Evolutionary conservation across 1,284 basidiomycete genomes (phyloP), one percentile per base, ranked within the genome.

Genomic region (Boletus sp.): DNA sequence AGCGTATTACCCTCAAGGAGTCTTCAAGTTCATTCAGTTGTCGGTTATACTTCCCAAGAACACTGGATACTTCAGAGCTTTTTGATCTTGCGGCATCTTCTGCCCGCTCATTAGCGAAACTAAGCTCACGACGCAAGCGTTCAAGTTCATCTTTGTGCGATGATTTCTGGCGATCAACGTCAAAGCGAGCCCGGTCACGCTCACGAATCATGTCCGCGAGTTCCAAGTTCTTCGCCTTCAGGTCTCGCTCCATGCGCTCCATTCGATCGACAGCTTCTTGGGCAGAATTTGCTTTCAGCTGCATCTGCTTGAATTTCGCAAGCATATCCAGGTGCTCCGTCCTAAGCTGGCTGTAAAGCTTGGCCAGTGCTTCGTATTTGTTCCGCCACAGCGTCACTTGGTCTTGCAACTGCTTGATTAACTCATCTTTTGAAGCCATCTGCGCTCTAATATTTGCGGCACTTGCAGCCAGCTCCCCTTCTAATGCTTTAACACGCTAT

Each of bases 251-350:
- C 96, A 99, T 99, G 62, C 96, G 84, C 77, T 99, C 97, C 95
- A 99, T 98, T 71, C 90, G 91, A 77, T 99, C 97, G 56, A 99
- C 91, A n/a, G 97, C 94, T 78, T 99, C 97, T 76, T 98, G 97
- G 0, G 97, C 96, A 57, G 95, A 98, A 75, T 96, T 97, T 25
- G 97, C 97, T 78, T 98, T 98, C 70, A 99, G 86, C 75, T 99
- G 96, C 85, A 97, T 87, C 71, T 94, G 91, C 81, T 99, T 99
- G 83, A 94, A 97, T 79, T 97, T 98, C 70, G 90, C 87, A 53
- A 99, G 87, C 88, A 99, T 93, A 71, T 99, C 97, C 57, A 99
- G 83, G 76, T 99, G 97, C 76, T 99, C 97, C 37, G 93, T 91
- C 50, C 97, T 92, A 16, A 99, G 87, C 76, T 99, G 97, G 68